These are phyloP conservation scores for Aspergillus mulundensis DNA, from an alignment of 495 filamentous ascomycete genomes.

Conservation along the genomic window DNA sequence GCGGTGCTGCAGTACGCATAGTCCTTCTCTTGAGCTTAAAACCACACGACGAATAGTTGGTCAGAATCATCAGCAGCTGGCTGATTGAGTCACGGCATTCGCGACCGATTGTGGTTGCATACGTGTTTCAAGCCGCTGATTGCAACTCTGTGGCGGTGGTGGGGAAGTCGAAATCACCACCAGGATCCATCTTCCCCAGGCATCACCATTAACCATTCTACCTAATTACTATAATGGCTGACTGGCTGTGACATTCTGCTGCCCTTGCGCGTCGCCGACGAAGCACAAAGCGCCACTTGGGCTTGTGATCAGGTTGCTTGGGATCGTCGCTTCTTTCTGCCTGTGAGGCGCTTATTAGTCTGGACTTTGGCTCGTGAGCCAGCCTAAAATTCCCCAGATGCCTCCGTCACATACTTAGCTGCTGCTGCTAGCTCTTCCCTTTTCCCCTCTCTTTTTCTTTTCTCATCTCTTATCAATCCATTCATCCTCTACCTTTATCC, in stretches of 20 bases:
- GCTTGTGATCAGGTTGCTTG: constrained; percentile 4
- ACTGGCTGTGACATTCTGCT: neutral
- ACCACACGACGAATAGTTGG: constrained; percentile 1
- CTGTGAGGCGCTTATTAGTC: neutral
- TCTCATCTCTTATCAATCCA: neutral
- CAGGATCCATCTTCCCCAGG: constrained; percentile 4
- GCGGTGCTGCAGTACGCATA: constrained; percentile 11
- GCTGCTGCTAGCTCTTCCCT: constrained; percentile 2
- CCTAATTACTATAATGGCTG: neutral
- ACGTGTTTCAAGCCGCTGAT: constrained; percentile 7
- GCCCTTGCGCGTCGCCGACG: constrained; percentile 12
- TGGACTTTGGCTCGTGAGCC: neutral
- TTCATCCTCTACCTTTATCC: neutral
- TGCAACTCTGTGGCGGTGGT: constrained; percentile 4
- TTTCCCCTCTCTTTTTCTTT: neutral
- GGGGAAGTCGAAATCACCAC: neutral
- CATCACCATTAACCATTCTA: constrained; percentile 9
- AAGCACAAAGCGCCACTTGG: constrained; percentile 1
- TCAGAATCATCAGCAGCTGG: neutral
- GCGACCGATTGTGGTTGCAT: neutral
- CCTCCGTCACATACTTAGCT: neutral
- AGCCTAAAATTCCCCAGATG: constrained; percentile 1
- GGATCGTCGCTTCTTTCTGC: constrained; percentile 7
- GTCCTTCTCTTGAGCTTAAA: constrained; percentile 8
- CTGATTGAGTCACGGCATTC: neutral